phyloP scores from a whole-genome alignment of 1,139 yeast genomes.

The Lodderomyces pseudojiufengensis region DNA sequence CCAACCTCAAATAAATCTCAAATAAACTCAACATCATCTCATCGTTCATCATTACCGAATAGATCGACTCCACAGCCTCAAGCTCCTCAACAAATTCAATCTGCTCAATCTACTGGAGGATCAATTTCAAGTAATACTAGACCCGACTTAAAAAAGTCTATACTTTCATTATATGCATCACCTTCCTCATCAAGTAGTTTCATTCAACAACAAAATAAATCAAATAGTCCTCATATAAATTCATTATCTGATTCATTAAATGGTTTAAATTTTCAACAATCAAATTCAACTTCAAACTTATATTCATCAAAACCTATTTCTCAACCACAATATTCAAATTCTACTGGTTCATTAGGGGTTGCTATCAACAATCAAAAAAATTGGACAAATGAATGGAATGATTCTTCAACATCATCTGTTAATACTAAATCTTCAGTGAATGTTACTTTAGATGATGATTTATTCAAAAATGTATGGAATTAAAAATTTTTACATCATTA shows the following conservation, averaged over 20 bases:
- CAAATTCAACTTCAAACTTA: conserved; percentile 5
- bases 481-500: conserved; percentile 9
- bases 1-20: conserved; percentile 1
- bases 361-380: neutral
- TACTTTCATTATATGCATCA: conserved; percentile 80
- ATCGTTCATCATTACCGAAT: neutral
- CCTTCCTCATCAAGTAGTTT: conserved; percentile 47
- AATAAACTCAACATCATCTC: conserved; percentile 1
- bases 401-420: conserved; percentile 11
- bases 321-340: conserved; percentile 7
- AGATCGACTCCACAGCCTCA: neutral
- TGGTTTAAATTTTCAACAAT: conserved; percentile 29
- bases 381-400: conserved; percentile 41
- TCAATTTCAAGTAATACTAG: conserved; percentile 28
- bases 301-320: conserved; percentile 1
- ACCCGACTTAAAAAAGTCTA: conserved; percentile 81
- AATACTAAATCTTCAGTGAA: conserved; percentile 4
- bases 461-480: conserved; percentile 59
- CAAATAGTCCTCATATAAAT: conserved; percentile 10
- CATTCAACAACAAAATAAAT: conserved; percentile 17
- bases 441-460: conserved; percentile 37
- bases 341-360: conserved; percentile 2
- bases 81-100: conserved; percentile 9
- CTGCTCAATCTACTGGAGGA: conserved; percentile 39
- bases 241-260: conserved; percentile 31